phyloP scores from a whole-genome alignment of 352 stramenopile species.

The Pythium biforme region DNA sequence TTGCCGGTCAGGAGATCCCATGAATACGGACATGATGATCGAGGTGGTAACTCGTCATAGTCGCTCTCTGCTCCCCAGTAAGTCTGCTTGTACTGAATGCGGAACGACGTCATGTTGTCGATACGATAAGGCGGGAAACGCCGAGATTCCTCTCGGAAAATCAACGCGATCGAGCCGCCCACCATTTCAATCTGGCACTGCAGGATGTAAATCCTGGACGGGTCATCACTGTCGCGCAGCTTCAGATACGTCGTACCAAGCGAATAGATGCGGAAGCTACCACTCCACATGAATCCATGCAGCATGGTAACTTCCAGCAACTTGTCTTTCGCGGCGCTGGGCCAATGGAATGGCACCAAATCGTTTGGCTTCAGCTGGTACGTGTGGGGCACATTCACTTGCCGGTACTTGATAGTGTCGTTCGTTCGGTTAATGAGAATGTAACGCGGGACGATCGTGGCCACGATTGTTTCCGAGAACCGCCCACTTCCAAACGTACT shows the following conservation, averaged over 20 bases:
- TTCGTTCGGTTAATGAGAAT: conserved; percentile 87
- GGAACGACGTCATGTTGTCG: conserved; percentile 90
- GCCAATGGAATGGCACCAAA: conserved; percentile 84
- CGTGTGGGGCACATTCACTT: conserved; percentile 73
- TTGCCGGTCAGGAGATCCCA: conserved; percentile 81
- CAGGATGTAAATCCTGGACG: conserved; percentile 84
- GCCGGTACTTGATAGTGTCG: conserved; percentile 83
- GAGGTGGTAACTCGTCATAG: conserved; percentile 74
- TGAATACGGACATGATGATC: conserved; percentile 78
- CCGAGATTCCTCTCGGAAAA: conserved; percentile 84
- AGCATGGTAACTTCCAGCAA: conserved; percentile 84
- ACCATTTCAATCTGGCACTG: conserved; percentile 87
- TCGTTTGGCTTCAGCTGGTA: conserved; percentile 72
- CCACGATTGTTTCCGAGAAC: conserved; percentile 86
- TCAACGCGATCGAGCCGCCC: conserved; percentile 77
- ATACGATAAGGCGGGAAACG: conserved; percentile 89
- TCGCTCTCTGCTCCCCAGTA: conserved; percentile 69
- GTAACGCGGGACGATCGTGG: conserved; percentile 83
- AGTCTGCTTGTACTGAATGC: conserved; percentile 84
- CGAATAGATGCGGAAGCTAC: conserved; percentile 84
- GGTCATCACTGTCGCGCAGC: conserved; percentile 64
- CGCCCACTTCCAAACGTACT: conserved; percentile 79
- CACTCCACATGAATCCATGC: conserved; percentile 81
- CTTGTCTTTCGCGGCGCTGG: conserved; percentile 69
- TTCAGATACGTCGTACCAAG: conserved; percentile 87